Evolutionary conservation across 2,329 filamentous ascomycete genomes (phyloP).

Genomic region (Colletotrichum abscissum): DNA sequence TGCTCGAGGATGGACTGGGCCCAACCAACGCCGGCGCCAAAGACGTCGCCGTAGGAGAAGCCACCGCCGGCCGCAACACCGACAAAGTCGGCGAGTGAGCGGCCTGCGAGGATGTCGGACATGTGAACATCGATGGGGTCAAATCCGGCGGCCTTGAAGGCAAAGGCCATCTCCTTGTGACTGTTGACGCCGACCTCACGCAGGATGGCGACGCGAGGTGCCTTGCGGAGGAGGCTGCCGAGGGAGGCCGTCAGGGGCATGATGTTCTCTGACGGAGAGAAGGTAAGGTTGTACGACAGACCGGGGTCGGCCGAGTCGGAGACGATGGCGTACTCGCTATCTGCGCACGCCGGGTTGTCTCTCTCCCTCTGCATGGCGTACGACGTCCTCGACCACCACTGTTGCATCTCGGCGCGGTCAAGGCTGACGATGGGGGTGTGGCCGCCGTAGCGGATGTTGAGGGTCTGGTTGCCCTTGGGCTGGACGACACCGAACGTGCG

Average conservation of each 20-base stretch:
- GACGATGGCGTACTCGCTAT: conserved; percentile 83
- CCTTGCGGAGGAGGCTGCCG: conserved; percentile 64
- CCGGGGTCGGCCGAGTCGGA: conserved; percentile 82
- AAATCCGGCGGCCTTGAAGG: conserved; percentile 92
- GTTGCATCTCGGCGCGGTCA: conserved; percentile 79
- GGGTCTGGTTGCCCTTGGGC: conserved; percentile 75
- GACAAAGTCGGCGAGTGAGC: conserved; percentile 84
- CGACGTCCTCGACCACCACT: conserved; percentile 89
- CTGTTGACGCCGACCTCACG: conserved; percentile 97
- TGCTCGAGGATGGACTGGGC: conserved; percentile 93
- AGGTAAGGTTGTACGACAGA: conserved; percentile 85
- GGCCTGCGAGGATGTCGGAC: conserved; percentile 87
- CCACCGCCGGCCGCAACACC: conserved; percentile 96
- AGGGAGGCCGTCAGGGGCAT: conserved; percentile 70
- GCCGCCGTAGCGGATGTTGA: conserved; percentile 79
- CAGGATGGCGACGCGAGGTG: conserved; percentile 87
- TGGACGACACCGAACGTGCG: conserved; percentile 85
- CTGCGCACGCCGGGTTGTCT: conserved; percentile 88
- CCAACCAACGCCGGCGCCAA: conserved; percentile 97
- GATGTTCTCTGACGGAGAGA: conserved; percentile 81
- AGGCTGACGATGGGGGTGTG: conserved; percentile 74
- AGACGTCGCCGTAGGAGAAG: conserved; percentile 88
- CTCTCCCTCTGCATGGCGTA: conserved; percentile 90
- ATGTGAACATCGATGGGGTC: conserved; percentile 95
- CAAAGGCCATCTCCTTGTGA: conserved; percentile 97